Base-by-base conservation (phyloP, 441 rosid genomes). In the Flueggea neowawraea region DNA sequence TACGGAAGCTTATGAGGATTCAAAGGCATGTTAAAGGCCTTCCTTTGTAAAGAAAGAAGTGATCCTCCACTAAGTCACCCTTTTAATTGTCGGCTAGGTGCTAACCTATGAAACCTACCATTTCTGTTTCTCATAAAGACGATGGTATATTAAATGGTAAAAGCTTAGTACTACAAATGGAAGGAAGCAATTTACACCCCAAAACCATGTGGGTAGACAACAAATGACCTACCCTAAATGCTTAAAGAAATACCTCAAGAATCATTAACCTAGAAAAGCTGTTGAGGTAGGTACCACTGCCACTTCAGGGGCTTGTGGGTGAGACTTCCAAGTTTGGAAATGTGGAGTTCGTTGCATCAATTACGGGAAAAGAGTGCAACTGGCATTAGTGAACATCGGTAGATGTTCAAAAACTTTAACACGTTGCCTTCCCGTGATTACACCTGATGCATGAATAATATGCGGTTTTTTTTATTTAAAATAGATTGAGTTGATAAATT, bases 31-130 rank as follows among this genome's bases (percentile, higher is more conserved):
- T 60, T 75, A 62, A 53, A 55, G 39, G 58, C 58, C n/a, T 54
- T 17, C 10, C 12, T 59, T 33, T 70, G 70, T 65, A 59, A 71
- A 50, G 77, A 69, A 77, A 81, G 73, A 70, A 72, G 72, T 74
- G 84, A 83, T 83, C 78, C 82, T 79, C 90, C 94, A 80, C 90
- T 74, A 67, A 73, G 59, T 12, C 63, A 17, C 57, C 72, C 65
- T 43, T 74, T 75, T 52, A 61, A 59, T 79, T 88, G 87, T 83
- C 81, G 77, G 83, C 75, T 78, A 69, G 81, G 75, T 76, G 79
- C 81, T 71, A 57, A 61, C 71, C 80, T 71, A 76, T 58, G 60
- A 73, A 64, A 54, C 47, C 41, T 36, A 16, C 12, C 16, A 14
- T 52, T 10, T 52, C 52, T n/a, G n/a, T n/a, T n/a, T 58, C 14